These are phyloP conservation scores for Diaporthe nobilis DNA, from an alignment of 2,329 filamentous ascomycete genomes.

Conservation along the genomic window DNA sequence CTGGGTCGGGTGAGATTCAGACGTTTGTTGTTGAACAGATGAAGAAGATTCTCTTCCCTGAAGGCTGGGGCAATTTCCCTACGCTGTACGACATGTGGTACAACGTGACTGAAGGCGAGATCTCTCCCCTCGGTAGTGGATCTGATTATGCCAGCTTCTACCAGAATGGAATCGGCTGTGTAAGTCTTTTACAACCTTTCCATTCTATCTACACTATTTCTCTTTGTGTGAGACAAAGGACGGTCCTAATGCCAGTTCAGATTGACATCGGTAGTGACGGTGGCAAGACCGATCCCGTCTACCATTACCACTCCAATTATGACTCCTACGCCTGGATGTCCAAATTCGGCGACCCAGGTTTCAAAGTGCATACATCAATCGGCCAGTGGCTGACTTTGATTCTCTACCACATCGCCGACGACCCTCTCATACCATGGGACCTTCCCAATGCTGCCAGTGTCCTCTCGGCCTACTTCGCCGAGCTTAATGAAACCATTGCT, in stretches of 20 bases:
- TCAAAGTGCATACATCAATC: constrained; percentile 46
- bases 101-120: constrained; percentile 20
- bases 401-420: constrained; percentile 15
- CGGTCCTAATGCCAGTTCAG: constrained; percentile 81
- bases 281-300: constrained; percentile 73
- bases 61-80: background rate
- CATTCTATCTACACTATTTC: background rate
- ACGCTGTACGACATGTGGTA: constrained; percentile 25
- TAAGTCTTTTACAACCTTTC: constrained; percentile 55
- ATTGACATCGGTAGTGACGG: constrained; percentile 79
- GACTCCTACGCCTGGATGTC: constrained; percentile 94
- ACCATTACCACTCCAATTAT: constrained; percentile 93
- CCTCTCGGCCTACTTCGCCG: constrained; percentile 5
- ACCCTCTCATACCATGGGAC: constrained; percentile 22
- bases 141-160: constrained; percentile 25
- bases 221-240: background rate
- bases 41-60: constrained; percentile 22
- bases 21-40: constrained; percentile 26
- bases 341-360: constrained; percentile 79
- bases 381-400: constrained; percentile 17
- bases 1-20: constrained; percentile 15
- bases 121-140: constrained; percentile 18
- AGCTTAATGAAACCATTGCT: constrained; percentile 6
- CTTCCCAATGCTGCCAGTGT: constrained; percentile 23
- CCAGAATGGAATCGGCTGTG: constrained; percentile 75